phyloP scores from a whole-genome alignment of 83 land plant species.

The Picea mariana region DNA sequence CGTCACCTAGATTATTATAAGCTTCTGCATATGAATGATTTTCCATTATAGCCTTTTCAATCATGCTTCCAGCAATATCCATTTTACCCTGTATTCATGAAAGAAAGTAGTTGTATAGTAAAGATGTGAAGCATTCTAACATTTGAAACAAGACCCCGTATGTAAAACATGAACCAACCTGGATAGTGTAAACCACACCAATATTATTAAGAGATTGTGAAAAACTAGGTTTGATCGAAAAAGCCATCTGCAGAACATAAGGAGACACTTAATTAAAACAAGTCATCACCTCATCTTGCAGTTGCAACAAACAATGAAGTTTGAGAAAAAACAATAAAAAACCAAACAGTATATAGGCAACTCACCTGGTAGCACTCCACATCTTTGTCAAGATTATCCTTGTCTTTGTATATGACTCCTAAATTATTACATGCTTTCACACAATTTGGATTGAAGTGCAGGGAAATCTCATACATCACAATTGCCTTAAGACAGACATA shows the following conservation, averaged over 20 bases:
- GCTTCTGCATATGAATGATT: conserved; percentile 98
- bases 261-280: background rate
- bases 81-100: conserved; percentile 80
- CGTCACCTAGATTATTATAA: conserved; percentile 88
- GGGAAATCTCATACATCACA: conserved; percentile 95
- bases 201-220: conserved; percentile 98
- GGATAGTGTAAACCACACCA: conserved; percentile 97
- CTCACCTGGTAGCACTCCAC: conserved; percentile 97
- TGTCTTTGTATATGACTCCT: conserved; percentile 96
- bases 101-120: background rate
- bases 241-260: conserved; percentile 69
- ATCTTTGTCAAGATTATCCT: conserved; percentile 97
- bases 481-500: conserved; percentile 64
- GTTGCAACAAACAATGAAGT: background rate
- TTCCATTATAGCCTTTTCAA: conserved; percentile 94
- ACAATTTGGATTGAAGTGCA: conserved; percentile 98
- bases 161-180: conserved; percentile 48
- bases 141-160: background rate
- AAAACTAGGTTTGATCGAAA: conserved; percentile 89
- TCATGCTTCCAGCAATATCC: conserved; percentile 97
- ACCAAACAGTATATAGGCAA: background rate
- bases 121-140: background rate
- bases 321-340: background rate
- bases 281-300: background rate
- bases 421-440: conserved; percentile 98